Base-by-base conservation (phyloP, 495 filamentous ascomycete genomes). In the Hypoxylon rickii region DNA sequence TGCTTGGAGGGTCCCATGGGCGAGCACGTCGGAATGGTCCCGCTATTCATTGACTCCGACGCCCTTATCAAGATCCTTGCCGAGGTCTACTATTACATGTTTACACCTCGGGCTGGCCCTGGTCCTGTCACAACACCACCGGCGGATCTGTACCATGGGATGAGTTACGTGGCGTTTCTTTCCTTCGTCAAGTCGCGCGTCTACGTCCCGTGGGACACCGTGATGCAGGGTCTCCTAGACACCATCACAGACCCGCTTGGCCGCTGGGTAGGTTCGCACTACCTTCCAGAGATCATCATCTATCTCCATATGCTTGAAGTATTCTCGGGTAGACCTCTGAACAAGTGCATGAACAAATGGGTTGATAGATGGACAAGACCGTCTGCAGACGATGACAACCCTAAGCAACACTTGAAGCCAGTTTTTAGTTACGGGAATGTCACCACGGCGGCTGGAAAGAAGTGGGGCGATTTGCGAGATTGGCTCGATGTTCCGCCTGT, bases 131-230 rank as follows among this genome's bases (percentile, higher is more conserved):
- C n/a, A n/a, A n/a, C n/a, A n/a, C n/a, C n/a, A n/a, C n/a, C n/a
- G n/a, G 57, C 61, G 31, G 49, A 57, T 10, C 42, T 18, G 41
- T 76, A 77, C 43, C 68, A 72, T 33, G 69, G 76, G 15, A 65
- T 60, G 29, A 74, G 66, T 45, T 72, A 81, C 44, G 72, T 57
- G 2, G 64, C 64, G 0, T 57, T 70, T 10, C 44, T 72, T 20
- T 59, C 56, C 22, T 19, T 63, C 8, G 43, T 68, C 16, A 19
- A 59, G 51, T 56, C 54, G 13, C 53, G 53, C 7, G 55, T 65
- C 11, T 29, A 17, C n/a, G 54, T 51, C 2, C 38, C 65, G 13
- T 47, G 57, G 47, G 34, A 49, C n/a, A 24, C 26, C 18, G 31
- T 39, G n/a, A 50, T 58, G 37, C 12, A 33, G 3, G 38, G 11